Base-by-base conservation (phyloP, 495 filamentous ascomycete genomes). In the Hamigera avellanea region DNA sequence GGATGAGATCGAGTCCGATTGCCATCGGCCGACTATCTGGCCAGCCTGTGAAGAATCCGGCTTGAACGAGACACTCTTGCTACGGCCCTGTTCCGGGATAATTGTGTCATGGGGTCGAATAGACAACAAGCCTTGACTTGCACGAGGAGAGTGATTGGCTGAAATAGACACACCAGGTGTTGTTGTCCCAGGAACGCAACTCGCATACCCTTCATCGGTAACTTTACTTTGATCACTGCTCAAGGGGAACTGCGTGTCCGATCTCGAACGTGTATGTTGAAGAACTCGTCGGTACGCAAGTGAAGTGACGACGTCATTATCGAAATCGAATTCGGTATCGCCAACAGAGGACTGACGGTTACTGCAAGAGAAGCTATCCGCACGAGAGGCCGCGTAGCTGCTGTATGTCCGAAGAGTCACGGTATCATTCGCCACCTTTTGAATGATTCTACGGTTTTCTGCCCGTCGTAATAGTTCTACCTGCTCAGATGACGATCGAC, bases 351-450 rank as follows among this genome's bases (percentile, higher is more conserved):
- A 49, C 25, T 46, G 43, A 8, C 49, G 54, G 23, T 54, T 47
- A 9, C 21, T 23, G 28, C 46, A 41, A 4, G 54, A 57, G n/a
- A 45, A 43, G 17, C 42, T 45, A 30, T 40, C 43, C 9, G 46
- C 39, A 16, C 52, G 49, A 18, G 59, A 62, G 21, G 33, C 39
- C 19, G 46, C 39, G 14, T 45, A 44, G 32, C 51, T 59, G 26
- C 42, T 45, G 21, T 45, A 50, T 15, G 57, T 53, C 16, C 55
- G 49, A 13, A 66, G 49, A 1, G 62, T 61, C 15, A 46, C 50
- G 17, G 62, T 59, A 42, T 67, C 64, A 37, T 62, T 57, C 6
- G 46, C 56, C 19, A 62, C 54, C 36, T 53, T 61, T 25, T 56
- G 42, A 12, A 69, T 62, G 18, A 69, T 61, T 5, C 44, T 23